Evolutionary conservation across 306 rosid species (phyloP).

Genomic region (Prosopis cineraria): DNA sequence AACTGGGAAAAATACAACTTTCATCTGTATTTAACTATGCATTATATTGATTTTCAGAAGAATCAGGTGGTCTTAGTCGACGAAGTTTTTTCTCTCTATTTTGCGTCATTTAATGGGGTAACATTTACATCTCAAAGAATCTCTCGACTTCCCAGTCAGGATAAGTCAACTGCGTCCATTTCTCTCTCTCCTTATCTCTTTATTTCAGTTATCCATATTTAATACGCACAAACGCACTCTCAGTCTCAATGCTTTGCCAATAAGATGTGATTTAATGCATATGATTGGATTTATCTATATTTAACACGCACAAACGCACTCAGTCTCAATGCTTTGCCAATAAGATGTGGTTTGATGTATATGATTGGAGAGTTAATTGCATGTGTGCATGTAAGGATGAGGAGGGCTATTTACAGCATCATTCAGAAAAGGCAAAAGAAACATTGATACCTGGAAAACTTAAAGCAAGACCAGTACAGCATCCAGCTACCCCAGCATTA

Average conservation of each 20-base stretch:
- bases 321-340: background rate
- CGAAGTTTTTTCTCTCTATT: background rate
- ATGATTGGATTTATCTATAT: no score
- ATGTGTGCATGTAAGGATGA: background rate
- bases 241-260: no score
- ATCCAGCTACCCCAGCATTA: conserved; percentile 88
- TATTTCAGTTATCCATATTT: no score
- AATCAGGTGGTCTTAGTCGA: conserved; percentile 2
- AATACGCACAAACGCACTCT: no score
- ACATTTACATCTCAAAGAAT: background rate
- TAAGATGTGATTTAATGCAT: no score
- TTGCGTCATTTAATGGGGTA: background rate
- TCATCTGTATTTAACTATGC: conserved; percentile 1
- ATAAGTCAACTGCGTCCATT: no score
- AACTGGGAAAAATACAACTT: conserved; percentile 24
- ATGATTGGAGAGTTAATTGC: background rate
- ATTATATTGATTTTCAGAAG: conserved; percentile 4
- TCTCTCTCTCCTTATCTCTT: no score
- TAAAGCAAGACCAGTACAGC: conserved; percentile 83
- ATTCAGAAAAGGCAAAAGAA: background rate
- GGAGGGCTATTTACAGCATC: background rate
- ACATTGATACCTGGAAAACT: conserved; percentile 70
- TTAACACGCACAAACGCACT: no score
- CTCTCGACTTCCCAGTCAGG: background rate
- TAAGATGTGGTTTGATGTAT: background rate